Evolutionary conservation across 2,329 filamentous ascomycete species (phyloP).

Genomic region (Fusarium euwallaceae): DNA sequence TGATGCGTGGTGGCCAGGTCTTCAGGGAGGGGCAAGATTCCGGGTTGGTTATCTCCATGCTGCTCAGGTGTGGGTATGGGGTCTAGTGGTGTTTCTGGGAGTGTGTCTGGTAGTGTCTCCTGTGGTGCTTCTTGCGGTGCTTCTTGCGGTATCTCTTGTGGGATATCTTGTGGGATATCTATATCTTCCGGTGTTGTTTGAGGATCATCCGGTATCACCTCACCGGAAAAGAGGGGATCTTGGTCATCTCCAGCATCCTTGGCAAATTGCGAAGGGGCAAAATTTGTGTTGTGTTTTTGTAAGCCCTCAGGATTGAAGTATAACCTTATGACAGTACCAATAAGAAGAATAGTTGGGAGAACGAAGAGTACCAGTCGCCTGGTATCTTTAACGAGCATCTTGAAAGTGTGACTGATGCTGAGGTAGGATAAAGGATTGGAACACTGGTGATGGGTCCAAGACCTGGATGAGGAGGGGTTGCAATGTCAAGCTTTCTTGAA

Average conservation of each 20-base stretch:
- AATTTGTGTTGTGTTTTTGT: constrained; percentile 9
- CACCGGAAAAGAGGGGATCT: neutral
- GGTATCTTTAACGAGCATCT: constrained; percentile 52
- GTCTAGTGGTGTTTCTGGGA: neutral
- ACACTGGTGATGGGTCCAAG: constrained; percentile 1
- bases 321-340: constrained; percentile 45
- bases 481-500: neutral
- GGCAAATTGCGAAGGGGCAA: constrained; percentile 18
- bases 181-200: neutral
- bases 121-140: neutral
- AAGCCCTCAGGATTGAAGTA: constrained; percentile 26
- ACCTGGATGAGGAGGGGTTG: constrained; percentile 2
- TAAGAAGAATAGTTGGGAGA: constrained; percentile 47
- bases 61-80: neutral
- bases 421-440: constrained; percentile 1
- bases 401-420: constrained; percentile 3
- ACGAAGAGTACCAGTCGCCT: constrained; percentile 50
- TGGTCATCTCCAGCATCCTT: constrained; percentile 1
- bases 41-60: neutral
- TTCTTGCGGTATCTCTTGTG: neutral
- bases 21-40: constrained; percentile 2
- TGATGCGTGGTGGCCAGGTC: constrained; percentile 43
- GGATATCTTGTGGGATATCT: neutral
- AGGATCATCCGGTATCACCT: neutral
- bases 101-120: neutral